phyloP scores from a whole-genome alignment of 176 grass and related monocot species.

The Triticum urartu region DNA sequence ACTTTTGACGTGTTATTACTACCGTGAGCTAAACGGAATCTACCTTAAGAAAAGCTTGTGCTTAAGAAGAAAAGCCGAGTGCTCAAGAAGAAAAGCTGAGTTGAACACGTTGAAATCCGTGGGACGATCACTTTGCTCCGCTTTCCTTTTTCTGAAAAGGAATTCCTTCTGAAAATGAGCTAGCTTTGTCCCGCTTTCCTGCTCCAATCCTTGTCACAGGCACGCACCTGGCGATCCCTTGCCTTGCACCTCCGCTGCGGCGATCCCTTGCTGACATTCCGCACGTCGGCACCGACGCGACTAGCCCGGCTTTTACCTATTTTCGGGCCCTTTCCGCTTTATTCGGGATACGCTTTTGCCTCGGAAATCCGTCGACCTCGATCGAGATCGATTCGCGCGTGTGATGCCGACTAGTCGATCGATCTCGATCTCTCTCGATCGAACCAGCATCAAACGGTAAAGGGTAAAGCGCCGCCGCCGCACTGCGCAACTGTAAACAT shows the following conservation, averaged over 20 bases:
- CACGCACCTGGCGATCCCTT: not conserved
- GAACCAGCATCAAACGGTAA: no score
- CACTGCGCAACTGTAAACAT: no score
- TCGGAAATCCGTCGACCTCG: not conserved
- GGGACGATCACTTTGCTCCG: not conserved
- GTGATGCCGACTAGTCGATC: no score
- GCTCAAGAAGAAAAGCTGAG: not conserved
- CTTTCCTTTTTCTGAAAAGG: not conserved
- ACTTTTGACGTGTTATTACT: no score
- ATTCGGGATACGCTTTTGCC: not conserved
- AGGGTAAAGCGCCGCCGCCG: no score
- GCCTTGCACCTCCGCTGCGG: not conserved
- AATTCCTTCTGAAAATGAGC: not conserved
- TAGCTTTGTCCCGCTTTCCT: not conserved
- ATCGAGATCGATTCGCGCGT: not conserved
- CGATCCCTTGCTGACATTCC: slow-evolving; percentile 11
- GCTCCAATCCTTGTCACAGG: not conserved
- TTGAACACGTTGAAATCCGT: not conserved
- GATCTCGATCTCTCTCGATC: no score
- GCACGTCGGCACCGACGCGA: slow-evolving; percentile 16
- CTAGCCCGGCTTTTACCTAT: not conserved
- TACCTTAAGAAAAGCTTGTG: no score
- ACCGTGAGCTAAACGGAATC: no score
- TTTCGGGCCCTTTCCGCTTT: not conserved
- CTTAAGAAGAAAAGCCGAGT: no score